phyloP scores from a whole-genome alignment of 1,139 yeast species.

The Yarrowia galli region DNA sequence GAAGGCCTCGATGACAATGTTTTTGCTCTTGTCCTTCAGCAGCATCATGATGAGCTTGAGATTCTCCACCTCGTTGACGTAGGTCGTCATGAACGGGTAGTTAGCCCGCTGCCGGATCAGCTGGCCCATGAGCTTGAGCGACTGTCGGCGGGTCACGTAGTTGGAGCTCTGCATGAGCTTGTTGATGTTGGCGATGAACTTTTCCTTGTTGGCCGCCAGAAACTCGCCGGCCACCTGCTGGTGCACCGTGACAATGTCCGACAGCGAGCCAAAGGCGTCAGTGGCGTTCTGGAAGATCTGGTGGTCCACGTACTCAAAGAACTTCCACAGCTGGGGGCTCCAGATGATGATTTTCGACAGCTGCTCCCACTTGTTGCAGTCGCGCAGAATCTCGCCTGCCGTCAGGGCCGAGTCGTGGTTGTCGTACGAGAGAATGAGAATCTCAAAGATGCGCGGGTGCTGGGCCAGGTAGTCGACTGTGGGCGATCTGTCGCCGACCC shows the following conservation, averaged over 20 bases:
- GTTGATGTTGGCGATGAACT: slow-evolving; percentile 69
- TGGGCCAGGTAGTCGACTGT: slow-evolving; percentile 82
- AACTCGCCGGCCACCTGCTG: slow-evolving; percentile 73
- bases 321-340: slow-evolving; percentile 75
- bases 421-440: slow-evolving; percentile 75
- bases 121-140: slow-evolving; percentile 77
- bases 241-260: slow-evolving; percentile 73
- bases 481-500: slow-evolving; percentile 77
- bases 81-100: slow-evolving; percentile 73
- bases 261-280: slow-evolving; percentile 76
- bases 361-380: slow-evolving; percentile 81
- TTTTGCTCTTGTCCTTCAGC: slow-evolving; percentile 86
- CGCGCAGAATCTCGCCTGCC: slow-evolving; percentile 82
- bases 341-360: slow-evolving; percentile 66
- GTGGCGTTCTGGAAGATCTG: slow-evolving; percentile 89
- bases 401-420: slow-evolving; percentile 73
- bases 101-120: slow-evolving; percentile 78
- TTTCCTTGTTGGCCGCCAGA: slow-evolving; percentile 55
- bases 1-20: slow-evolving; percentile 88
- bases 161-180: slow-evolving; percentile 74
- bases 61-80: slow-evolving; percentile 82
- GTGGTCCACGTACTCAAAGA: slow-evolving; percentile 76
- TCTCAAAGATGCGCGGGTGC: slow-evolving; percentile 68
- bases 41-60: slow-evolving; percentile 85
- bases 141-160: slow-evolving; percentile 92